phyloP scores from a whole-genome alignment of 176 grass and related monocot species.

The Aegilops tauschii region DNA sequence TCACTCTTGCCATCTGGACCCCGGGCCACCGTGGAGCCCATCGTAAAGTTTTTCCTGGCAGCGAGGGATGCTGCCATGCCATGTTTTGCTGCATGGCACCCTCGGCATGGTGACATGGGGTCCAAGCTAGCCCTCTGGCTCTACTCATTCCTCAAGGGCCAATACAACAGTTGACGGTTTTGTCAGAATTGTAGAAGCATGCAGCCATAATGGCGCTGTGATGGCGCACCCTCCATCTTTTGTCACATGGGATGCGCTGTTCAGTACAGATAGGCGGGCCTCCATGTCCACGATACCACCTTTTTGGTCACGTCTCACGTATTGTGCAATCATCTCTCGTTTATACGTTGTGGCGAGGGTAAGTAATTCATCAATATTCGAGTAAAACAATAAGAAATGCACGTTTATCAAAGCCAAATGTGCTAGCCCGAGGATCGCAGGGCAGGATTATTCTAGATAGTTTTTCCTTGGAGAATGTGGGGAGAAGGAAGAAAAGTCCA shows the following conservation, averaged over 20 bases:
- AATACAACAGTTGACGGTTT: background rate
- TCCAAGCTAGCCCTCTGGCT: background rate
- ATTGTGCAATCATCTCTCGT: background rate
- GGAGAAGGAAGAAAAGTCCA: background rate
- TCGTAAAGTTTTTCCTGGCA: background rate
- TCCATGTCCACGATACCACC: background rate
- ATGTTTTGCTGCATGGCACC: background rate
- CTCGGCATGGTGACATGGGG: background rate
- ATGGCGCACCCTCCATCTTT: background rate
- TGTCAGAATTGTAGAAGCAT: background rate
- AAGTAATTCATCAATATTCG: background rate
- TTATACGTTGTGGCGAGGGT: background rate
- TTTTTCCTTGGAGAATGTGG: background rate
- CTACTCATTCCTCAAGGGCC: constrained; percentile 22
- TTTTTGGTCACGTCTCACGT: background rate
- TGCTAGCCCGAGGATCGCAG: background rate
- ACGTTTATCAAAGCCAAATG: background rate
- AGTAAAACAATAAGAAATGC: background rate
- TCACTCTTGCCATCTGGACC: background rate
- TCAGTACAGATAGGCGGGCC: background rate
- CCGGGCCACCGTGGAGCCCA: background rate
- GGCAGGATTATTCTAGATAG: background rate
- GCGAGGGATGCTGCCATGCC: background rate
- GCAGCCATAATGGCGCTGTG: background rate
- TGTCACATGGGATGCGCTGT: background rate